phyloP scores from a whole-genome alignment of 192 early-diverging fungal genomes.

The Backusella mclennaniae region DNA sequence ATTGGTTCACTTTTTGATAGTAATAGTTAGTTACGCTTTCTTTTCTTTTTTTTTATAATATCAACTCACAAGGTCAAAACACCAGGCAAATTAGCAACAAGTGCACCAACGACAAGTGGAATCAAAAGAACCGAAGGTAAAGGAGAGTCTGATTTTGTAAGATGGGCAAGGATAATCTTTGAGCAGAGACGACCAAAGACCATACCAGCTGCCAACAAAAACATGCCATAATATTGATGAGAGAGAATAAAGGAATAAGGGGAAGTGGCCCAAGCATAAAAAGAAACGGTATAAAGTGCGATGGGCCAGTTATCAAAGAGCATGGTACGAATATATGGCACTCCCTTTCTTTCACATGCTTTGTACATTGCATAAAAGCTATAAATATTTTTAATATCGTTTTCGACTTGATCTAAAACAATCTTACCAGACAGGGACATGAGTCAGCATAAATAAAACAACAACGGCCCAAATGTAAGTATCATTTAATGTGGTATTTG shows the following conservation, averaged over 20 bases:
- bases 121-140: constrained; percentile 76
- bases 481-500: background rate
- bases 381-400: no score
- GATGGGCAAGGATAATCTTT: constrained; percentile 90
- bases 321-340: constrained; percentile 54
- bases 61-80: constrained; percentile 49
- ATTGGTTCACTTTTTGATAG: constrained; percentile 51
- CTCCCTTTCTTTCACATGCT: constrained; percentile 50
- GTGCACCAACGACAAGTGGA: constrained; percentile 70
- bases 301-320: constrained; percentile 63
- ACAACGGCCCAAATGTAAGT: constrained; percentile 14
- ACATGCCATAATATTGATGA: constrained; percentile 71
- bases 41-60: background rate
- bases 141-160: constrained; percentile 81
- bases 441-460: constrained; percentile 25
- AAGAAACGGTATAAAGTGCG: constrained; percentile 57
- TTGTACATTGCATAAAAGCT: constrained; percentile 41
- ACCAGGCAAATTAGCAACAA: constrained; percentile 61
- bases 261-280: constrained; percentile 68
- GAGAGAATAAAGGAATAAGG: constrained; percentile 65
- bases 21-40: background rate
- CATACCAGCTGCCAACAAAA: constrained; percentile 69
- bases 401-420: no score
- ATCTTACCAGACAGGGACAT: constrained; percentile 35
- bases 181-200: constrained; percentile 85